A percentile compares a stretch with the other conserved stretches of the same genome.
phyloP scores from a whole-genome alignment of 495 filamentous ascomycete genomes.

The Penicillium chermesinum region DNA sequence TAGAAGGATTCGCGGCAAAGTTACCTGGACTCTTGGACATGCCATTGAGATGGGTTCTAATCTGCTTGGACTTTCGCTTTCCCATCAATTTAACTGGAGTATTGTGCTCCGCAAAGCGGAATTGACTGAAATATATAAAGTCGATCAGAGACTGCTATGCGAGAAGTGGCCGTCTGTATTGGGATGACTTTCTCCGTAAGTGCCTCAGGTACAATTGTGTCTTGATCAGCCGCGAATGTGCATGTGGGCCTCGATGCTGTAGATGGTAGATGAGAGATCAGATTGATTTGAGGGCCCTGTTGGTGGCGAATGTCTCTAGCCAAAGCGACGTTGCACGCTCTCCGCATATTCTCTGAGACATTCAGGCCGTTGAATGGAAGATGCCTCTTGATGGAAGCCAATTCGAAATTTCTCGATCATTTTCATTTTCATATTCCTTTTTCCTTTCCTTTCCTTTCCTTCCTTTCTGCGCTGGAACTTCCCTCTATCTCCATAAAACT shows the following conservation, averaged over 20 bases:
- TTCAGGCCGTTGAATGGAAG: too few species aligned
- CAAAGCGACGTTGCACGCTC: too few species aligned
- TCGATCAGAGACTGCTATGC: too few species aligned
- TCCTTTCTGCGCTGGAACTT: too few species aligned
- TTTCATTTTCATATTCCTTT: too few species aligned
- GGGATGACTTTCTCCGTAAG: background rate
- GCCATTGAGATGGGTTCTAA: background rate
- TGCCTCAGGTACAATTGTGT: background rate
- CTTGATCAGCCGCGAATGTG: background rate
- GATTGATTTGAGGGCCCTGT: background rate
- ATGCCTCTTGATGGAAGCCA: too few species aligned
- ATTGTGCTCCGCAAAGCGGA: background rate
- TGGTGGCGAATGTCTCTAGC: background rate
- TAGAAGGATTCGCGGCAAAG: background rate
- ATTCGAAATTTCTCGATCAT: too few species aligned
- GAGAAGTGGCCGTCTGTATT: background rate
- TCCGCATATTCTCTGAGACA: too few species aligned
- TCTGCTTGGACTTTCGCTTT: background rate
- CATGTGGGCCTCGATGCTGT: background rate
- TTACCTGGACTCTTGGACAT: background rate
- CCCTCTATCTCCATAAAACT: too few species aligned
- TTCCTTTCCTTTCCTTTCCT: too few species aligned
- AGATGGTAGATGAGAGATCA: background rate
- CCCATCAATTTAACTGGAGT: background rate
- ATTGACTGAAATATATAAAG: too few species aligned